Evolutionary conservation across 768 basidiomycete species (phyloP).

Genomic region (Leucocoprinus sp.): DNA sequence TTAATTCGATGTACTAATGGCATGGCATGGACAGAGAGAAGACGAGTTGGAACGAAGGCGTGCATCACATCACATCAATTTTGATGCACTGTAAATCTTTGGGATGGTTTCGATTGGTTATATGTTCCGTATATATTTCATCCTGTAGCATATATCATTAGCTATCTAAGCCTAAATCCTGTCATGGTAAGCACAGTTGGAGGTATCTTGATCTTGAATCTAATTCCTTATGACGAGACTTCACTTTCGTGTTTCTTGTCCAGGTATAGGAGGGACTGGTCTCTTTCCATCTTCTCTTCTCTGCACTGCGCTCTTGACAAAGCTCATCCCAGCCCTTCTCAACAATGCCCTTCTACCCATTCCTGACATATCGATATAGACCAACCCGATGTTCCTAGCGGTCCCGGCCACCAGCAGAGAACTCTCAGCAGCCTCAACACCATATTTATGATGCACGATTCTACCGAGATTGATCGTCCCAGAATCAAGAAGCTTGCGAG

Average conservation of each 20-base stretch:
- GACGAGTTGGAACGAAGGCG: constrained; percentile 87
- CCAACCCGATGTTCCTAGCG: constrained; percentile 62
- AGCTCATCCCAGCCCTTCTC: constrained; percentile 51
- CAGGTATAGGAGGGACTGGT: constrained; percentile 5
- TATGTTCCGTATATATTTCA: constrained; percentile 3
- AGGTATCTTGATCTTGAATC: no score
- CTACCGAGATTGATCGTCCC: constrained; percentile 39
- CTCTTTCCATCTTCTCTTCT: constrained; percentile 1
- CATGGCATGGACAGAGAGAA: constrained; percentile 62
- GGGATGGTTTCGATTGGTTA: not conserved
- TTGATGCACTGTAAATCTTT: constrained; percentile 71
- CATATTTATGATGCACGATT: constrained; percentile 54
- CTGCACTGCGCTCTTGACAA: constrained; percentile 36
- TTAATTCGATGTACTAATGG: constrained; percentile 3
- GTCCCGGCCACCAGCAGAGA: constrained; percentile 54
- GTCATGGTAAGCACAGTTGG: not conserved
- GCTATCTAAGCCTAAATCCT: not conserved
- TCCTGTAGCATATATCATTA: constrained; percentile 3
- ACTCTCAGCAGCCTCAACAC: constrained; percentile 52
- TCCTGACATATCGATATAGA: constrained; percentile 70
- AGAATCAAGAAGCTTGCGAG: constrained; percentile 41
- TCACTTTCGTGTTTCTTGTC: constrained; percentile 1
- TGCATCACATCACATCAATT: constrained; percentile 94
- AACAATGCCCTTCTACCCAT: constrained; percentile 65
- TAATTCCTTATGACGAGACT: not conserved